Conservation (phyloP, 345 rosid genomes). For the Gossypium anomalum region DNA sequence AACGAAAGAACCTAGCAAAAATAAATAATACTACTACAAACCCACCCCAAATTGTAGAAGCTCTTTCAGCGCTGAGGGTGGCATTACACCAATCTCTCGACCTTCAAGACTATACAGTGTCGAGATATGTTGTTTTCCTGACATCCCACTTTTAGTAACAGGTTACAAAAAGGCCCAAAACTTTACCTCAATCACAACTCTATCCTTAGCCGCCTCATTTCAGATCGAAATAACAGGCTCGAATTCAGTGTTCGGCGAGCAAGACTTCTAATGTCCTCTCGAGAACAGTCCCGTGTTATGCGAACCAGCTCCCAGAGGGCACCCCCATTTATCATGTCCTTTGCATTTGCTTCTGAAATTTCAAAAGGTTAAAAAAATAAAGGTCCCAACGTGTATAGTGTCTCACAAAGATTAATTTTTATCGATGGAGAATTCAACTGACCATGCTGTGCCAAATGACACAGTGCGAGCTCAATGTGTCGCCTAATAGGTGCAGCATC, state of each 20-base stretch:
- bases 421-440: constrained; percentile 11
- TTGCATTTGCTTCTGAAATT: constrained; percentile 82
- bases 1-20: neutral
- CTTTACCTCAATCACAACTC: constrained; percentile 37
- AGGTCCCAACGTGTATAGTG: neutral
- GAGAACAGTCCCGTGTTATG: constrained; percentile 83
- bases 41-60: neutral
- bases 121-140: neutral
- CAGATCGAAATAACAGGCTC: constrained; percentile 57
- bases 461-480: constrained; percentile 94
- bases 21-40: neutral
- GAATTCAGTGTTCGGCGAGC: constrained; percentile 74
- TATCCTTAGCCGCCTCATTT: constrained; percentile 65
- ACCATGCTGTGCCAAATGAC: constrained; percentile 98
- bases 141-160: neutral
- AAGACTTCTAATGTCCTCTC: constrained; percentile 85
- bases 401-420: neutral
- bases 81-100: neutral
- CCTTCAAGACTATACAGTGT: neutral
- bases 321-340: constrained; percentile 87
- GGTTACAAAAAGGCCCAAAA: neutral
- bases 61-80: neutral
- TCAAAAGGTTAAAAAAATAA: neutral
- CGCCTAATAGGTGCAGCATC: constrained; percentile 91
- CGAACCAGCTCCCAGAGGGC: constrained; percentile 96